Percentiles rank a stretch among this genome's conserved stretches.
phyloP scores from a whole-genome alignment of 768 basidiomycete species.

The Lentinula lateritia region DNA sequence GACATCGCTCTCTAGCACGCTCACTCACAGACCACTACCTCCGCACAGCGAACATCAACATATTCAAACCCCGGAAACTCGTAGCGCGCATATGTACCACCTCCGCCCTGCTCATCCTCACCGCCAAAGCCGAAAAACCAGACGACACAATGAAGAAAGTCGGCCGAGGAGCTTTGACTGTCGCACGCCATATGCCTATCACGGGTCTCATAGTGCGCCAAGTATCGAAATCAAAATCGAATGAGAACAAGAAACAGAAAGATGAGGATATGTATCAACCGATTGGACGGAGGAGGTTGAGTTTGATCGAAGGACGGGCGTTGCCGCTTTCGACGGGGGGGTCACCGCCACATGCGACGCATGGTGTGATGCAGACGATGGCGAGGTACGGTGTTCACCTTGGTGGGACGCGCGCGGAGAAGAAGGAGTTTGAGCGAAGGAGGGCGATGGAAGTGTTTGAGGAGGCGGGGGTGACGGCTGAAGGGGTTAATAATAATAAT shows the following conservation, averaged over 20 bases:
- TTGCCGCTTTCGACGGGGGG: not conserved
- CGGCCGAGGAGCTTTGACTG: not conserved
- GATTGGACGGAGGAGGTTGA: not conserved
- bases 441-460: not conserved
- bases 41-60: conserved; percentile 15
- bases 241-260: not conserved
- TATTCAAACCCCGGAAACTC: conserved; percentile 19
- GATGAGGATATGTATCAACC: not conserved
- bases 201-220: not conserved
- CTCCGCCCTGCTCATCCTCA: conserved; percentile 16
- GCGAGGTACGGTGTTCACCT: not conserved
- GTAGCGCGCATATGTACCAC: conserved; percentile 18
- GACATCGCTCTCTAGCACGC: conserved; percentile 15
- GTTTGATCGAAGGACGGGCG: not conserved
- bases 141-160: not conserved
- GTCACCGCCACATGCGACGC: not conserved
- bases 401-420: not conserved
- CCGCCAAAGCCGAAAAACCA: conserved; percentile 1
- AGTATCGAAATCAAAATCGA: not conserved
- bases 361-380: not conserved
- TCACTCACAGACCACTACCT: conserved; percentile 20
- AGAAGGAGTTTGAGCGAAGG: not conserved
- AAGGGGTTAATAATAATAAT: not conserved
- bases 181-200: not conserved
- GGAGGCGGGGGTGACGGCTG: not conserved